These are phyloP conservation scores for Balamuthia mandrillaris DNA, from an alignment of 208 protist genomes.

Conservation along the genomic window DNA sequence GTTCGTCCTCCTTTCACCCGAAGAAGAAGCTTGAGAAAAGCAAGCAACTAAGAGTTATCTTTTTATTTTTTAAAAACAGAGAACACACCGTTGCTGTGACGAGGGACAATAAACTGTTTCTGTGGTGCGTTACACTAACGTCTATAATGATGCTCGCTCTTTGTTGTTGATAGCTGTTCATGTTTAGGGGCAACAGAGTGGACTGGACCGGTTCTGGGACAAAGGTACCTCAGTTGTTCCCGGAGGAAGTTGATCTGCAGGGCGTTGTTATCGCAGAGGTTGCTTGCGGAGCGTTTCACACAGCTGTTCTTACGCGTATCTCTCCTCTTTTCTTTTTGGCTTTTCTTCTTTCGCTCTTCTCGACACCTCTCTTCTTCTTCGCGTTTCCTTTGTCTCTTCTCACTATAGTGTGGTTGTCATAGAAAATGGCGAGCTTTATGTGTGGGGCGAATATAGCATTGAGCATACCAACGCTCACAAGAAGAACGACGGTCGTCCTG, in stretches of 20 bases:
- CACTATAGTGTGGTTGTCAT: neutral
- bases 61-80: neutral
- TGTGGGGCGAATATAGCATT: neutral
- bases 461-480: neutral
- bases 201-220: neutral
- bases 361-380: neutral
- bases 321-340: too few species aligned
- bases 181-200: neutral
- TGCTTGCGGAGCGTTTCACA: neutral
- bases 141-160: neutral
- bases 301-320: neutral
- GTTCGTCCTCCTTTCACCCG: neutral
- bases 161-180: neutral
- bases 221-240: neutral
- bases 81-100: neutral
- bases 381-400: neutral
- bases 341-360: neutral
- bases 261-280: neutral
- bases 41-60: neutral
- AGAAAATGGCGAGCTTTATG: neutral
- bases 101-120: neutral
- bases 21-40: neutral
- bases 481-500: neutral
- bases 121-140: neutral
- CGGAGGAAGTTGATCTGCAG: neutral